Evolutionary conservation across 495 filamentous ascomycete genomes (phyloP), one percentile per base, ranked within the genome.

Genomic region (Talaromyces stipitatus): DNA sequence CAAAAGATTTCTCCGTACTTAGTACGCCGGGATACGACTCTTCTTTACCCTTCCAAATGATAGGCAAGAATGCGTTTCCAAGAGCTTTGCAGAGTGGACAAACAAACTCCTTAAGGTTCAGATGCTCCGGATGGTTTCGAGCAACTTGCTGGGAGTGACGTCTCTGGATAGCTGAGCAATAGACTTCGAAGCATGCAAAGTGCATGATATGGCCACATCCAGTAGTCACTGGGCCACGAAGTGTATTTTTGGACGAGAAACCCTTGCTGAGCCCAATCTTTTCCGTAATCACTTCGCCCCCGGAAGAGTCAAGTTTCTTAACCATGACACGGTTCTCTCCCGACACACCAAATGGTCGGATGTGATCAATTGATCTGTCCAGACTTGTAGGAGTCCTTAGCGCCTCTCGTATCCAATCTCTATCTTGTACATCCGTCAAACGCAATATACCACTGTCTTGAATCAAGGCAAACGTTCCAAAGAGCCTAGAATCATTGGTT

Each of bases 171-270:
- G 92, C 87, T 16, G 85, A 79, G 64, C 86, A 86, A 70, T 97
- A 97, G 28, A 85, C 81, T 61, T 97, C 92, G 64, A 97, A 99
- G 69, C 94, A 99, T 29, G 82, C 82, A 65, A 89, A 99, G 66
- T 99, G 94, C 94, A 99, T 99, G 60, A 97, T 92, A 69, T 99
- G 94, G 5, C 91, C 92, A 71, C 94, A 99, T 27, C 92, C 89
- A 38, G 89, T 90, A 7, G 91, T 84, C 5, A 97, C 88, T 3
- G 92, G 89, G 0, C 91, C 95, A n/a, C 79, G 77, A 36, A 78
- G 76, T 8, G 80, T 83, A 36, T 84, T 80, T 23, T 76, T 74
- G 9, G 83, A 70, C 3, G 90, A 86, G 63, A 96, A 97, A 2
- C 94, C 94, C 70, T 91, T 92, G 46, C 91, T 92, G 18, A 97